Evolutionary conservation across 345 rosid genomes (phyloP), one percentile per base, ranked within the genome.

Genomic region (Arabidopsis suecica): DNA sequence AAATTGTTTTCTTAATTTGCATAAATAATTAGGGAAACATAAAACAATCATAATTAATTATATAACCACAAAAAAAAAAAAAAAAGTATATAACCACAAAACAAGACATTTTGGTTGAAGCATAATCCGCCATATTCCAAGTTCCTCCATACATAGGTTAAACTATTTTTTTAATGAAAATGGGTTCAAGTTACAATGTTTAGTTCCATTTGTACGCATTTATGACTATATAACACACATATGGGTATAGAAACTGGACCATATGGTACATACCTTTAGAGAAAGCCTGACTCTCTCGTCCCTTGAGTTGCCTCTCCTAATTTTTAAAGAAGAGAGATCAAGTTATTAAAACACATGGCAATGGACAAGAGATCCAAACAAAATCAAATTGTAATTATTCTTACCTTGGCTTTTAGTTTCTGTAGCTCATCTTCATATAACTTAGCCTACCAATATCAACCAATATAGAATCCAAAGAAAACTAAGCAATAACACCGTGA

Each of bases 261-360:
- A 25, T 25, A 28, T 18, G 25, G 62, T 28, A 13, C 55, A 62
- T 82, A 90, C 93, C 87, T 75, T 73, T 51, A 40, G 33, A 6
- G n/a, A 23, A 58, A 87, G 65, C 49, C 61, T 80, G 59, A 81
- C 78, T 69, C 88, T 84, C 63, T 88, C 86, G 65, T 84, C 88
- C 88, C 62, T 42, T 61, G 78, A 90, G 72, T 28, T 59, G 58
- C 61, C 42, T 79, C 78, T 86, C 91, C 96, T 88, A 75, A 23
- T 74, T 54, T 59, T 20, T 2, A 16, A 59, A 51, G 20, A 33
- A 48, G 22, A 12, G 12, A 57, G 41, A 44, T 34, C 22, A 28
- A 16, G 18, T 16, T 16, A 34, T 71, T 34, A 59, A 36, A 59
- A 60, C 23, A 38, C 55, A 38, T 11, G 23, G 59, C 32, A 23